phyloP scores from a whole-genome alignment of 345 rosid genomes.

The Capsella bursapastoris region DNA sequence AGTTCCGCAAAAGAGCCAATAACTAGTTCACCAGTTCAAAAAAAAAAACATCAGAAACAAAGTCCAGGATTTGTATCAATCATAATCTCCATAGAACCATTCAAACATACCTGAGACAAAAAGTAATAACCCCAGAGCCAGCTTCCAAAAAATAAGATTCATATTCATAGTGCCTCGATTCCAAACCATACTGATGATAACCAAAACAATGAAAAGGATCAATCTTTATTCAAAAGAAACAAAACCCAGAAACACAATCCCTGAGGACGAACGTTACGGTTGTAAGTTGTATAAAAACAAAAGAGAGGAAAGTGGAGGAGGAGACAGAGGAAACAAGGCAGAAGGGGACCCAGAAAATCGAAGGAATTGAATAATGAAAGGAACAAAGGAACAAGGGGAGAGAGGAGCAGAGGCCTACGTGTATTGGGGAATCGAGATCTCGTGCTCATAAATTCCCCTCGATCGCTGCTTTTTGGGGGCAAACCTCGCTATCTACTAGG shows the following conservation, averaged over 20 bases:
- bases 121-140: constrained; percentile 49
- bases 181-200: constrained; percentile 42
- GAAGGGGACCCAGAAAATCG: constrained; percentile 37
- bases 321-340: constrained; percentile 19
- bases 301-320: neutral
- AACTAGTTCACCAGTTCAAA: constrained; percentile 43
- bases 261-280: neutral
- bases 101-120: constrained; percentile 53
- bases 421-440: constrained; percentile 62
- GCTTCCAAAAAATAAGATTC: constrained; percentile 58
- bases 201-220: neutral
- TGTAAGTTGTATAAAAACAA: constrained; percentile 8
- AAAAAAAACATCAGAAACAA: constrained; percentile 26
- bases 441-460: constrained; percentile 76
- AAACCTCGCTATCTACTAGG: constrained; percentile 43
- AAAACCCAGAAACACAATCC: constrained; percentile 23
- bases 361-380: constrained; percentile 24
- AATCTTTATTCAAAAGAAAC: constrained; percentile 7
- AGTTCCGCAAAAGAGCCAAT: constrained; percentile 48
- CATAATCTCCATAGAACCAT: neutral
- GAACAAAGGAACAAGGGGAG: constrained; percentile 34
- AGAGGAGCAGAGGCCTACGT: constrained; percentile 49
- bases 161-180: constrained; percentile 46
- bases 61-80: neutral
- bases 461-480: constrained; percentile 46